phyloP scores from a whole-genome alignment of 768 basidiomycete genomes.

The Boletus tylopilopsis region DNA sequence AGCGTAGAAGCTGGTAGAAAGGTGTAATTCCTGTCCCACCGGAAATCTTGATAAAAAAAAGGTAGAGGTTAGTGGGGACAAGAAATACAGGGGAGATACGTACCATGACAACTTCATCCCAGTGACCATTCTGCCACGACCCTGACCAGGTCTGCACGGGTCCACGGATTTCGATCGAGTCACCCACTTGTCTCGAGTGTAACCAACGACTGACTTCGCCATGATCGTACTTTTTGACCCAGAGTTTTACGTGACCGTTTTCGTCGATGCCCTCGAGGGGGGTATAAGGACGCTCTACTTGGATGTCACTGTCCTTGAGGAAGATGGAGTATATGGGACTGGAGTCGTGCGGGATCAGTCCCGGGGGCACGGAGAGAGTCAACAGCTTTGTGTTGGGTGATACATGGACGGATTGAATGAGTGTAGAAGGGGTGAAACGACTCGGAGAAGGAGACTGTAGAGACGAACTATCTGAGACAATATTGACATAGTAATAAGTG shows the following conservation, averaged over 20 bases:
- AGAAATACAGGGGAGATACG: not conserved
- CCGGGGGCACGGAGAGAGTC: conserved; percentile 52
- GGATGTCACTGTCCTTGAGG: conserved; percentile 85
- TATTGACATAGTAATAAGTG: conserved; percentile 43
- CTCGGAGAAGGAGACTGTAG: conserved; percentile 46
- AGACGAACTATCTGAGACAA: conserved; percentile 37
- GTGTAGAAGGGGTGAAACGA: conserved; percentile 54
- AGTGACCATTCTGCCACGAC: conserved; percentile 47
- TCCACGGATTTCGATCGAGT: conserved; percentile 71
- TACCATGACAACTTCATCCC: conserved; percentile 84
- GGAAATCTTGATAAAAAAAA: conserved; percentile 58
- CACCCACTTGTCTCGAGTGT: conserved; percentile 63
- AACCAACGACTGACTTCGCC: conserved; percentile 86
- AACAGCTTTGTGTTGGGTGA: conserved; percentile 63
- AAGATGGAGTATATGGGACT: conserved; percentile 69
- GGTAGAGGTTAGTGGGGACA: not conserved
- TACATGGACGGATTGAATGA: conserved; percentile 49
- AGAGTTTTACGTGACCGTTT: conserved; percentile 65
- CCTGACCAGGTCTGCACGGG: conserved; percentile 63
- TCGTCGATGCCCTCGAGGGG: conserved; percentile 69
- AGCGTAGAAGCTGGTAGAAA: conserved; percentile 73
- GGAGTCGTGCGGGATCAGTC: conserved; percentile 30
- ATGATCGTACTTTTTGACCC: conserved; percentile 75
- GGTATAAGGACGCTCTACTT: conserved; percentile 84
- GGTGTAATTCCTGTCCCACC: conserved; percentile 88